A percentile compares a stretch with the other conserved stretches of the same genome.
Conservation (phyloP, 2,329 filamentous ascomycete species). For the Epichloe glyceriae region DNA sequence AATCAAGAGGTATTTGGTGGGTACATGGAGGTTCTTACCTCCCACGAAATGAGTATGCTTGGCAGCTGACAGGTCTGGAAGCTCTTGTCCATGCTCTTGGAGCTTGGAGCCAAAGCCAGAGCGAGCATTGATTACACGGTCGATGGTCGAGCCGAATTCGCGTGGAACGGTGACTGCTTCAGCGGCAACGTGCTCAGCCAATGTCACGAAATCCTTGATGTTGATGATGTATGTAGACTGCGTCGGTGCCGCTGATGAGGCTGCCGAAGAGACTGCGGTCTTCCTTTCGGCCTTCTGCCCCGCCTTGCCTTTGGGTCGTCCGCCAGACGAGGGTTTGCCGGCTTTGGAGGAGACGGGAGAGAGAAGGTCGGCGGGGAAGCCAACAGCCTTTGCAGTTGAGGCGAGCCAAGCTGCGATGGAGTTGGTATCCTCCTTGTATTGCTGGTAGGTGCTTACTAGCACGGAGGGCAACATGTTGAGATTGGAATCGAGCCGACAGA, state of each 20-base stretch:
- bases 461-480: conserved; percentile 11
- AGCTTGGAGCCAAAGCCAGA: conserved; percentile 13
- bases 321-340: neutral
- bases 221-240: conserved; percentile 20
- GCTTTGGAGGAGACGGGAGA: neutral
- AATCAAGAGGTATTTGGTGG: neutral
- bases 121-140: conserved; percentile 24
- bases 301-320: neutral
- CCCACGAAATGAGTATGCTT: conserved; percentile 7
- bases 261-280: neutral
- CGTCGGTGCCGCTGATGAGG: neutral
- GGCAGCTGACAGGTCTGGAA: conserved; percentile 9
- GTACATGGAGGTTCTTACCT: conserved; percentile 20
- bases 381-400: conserved; percentile 23
- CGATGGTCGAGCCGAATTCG: conserved; percentile 18
- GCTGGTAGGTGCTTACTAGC: conserved; percentile 20
- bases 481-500: too few relatives aligned
- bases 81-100: conserved; percentile 9
- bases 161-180: conserved; percentile 15
- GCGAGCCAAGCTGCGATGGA: conserved; percentile 28
- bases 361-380: conserved; percentile 16
- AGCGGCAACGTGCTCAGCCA: conserved; percentile 18
- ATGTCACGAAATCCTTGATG: conserved; percentile 23
- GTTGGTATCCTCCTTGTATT: conserved; percentile 29
- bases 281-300: neutral